Percentiles rank a stretch among this genome's conserved stretches.
These are phyloP conservation scores for Forsythia suspensa DNA, from an alignment of 257 asterid genomes.

Conservation along the genomic window DNA sequence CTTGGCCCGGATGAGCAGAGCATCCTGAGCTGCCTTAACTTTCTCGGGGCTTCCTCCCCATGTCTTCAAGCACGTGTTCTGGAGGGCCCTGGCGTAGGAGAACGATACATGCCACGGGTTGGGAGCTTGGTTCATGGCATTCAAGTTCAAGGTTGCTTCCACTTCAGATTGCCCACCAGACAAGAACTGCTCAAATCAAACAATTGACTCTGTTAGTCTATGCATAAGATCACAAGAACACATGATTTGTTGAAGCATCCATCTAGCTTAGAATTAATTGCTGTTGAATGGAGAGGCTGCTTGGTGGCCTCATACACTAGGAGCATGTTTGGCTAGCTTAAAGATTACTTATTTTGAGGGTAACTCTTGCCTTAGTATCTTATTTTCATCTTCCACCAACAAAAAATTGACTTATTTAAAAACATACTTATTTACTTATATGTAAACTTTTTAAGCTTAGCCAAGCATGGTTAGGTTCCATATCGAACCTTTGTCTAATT, in stretches of 20 bases:
- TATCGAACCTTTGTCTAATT: neutral
- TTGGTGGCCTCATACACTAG: neutral
- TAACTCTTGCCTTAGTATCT: neutral
- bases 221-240: neutral
- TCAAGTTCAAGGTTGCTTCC: slow-evolving; percentile 66
- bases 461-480: neutral
- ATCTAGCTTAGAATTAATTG: neutral
- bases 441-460: neutral
- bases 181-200: slow-evolving; percentile 44
- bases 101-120: slow-evolving; percentile 76
- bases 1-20: slow-evolving; percentile 50
- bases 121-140: slow-evolving; percentile 70
- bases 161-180: slow-evolving; percentile 81
- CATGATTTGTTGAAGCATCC: neutral
- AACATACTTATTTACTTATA: neutral
- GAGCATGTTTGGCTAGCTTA: no score
- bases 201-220: neutral
- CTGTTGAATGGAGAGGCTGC: neutral
- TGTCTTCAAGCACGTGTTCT: slow-evolving; percentile 70
- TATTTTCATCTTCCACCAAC: neutral
- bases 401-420: no score
- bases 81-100: slow-evolving; percentile 71
- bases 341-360: neutral
- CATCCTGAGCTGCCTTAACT: slow-evolving; percentile 58
- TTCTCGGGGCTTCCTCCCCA: slow-evolving; percentile 72